phyloP scores from a whole-genome alignment of 2,329 filamentous ascomycete species.

The Camillea tinctor region DNA sequence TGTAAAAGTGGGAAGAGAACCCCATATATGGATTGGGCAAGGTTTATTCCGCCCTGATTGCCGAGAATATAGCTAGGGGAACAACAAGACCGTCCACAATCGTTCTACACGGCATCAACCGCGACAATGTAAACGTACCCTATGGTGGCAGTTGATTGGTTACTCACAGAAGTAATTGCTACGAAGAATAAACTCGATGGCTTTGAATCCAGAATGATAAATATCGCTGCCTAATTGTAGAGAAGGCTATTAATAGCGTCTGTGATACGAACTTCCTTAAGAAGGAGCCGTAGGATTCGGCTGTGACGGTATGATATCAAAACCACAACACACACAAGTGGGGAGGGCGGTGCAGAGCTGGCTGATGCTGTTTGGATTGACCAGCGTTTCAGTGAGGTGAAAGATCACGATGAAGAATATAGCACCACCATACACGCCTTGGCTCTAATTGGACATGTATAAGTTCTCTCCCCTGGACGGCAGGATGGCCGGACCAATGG shows the following conservation, averaged over 20 bases:
- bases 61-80: too few relatives aligned
- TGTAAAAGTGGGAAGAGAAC: too few relatives aligned
- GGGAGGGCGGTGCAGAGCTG: background rate
- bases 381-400: background rate
- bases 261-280: background rate
- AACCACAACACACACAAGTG: background rate
- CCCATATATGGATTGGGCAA: too few relatives aligned
- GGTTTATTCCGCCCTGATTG: too few relatives aligned
- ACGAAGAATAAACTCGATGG: too few relatives aligned
- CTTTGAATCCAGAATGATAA: too few relatives aligned
- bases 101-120: too few relatives aligned
- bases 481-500: slow-evolving; percentile 10
- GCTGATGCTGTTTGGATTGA: background rate
- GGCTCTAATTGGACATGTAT: background rate
- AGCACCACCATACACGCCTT: background rate
- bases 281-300: background rate
- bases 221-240: background rate
- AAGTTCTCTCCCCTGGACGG: background rate
- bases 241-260: background rate
- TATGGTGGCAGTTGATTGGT: too few relatives aligned
- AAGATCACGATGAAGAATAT: background rate
- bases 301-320: background rate
- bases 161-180: too few relatives aligned
- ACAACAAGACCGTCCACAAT: too few relatives aligned
- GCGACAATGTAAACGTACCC: too few relatives aligned